Conservation (phyloP, 495 filamentous ascomycete genomes). For the Evernia prunastri region DNA sequence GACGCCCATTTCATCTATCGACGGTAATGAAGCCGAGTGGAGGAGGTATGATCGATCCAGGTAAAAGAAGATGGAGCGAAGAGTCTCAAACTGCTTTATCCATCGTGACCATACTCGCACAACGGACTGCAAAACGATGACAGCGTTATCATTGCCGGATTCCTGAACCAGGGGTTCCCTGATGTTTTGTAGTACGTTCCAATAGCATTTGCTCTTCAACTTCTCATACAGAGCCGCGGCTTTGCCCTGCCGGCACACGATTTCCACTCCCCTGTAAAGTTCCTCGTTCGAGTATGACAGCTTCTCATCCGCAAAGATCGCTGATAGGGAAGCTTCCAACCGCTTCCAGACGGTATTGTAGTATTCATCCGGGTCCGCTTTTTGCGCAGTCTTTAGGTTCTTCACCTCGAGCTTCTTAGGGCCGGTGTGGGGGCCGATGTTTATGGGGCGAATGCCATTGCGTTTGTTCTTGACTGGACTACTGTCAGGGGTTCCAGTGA, state of each 20-base stretch:
- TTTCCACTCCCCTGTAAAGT: slow-evolving; percentile 84
- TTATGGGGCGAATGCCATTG: slow-evolving; percentile 31
- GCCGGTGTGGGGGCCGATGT: slow-evolving; percentile 25
- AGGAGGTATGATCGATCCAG: slow-evolving; percentile 85
- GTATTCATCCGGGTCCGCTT: slow-evolving; percentile 59
- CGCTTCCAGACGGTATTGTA: slow-evolving; percentile 65
- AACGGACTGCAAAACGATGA: slow-evolving; percentile 58
- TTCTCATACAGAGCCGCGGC: slow-evolving; percentile 57
- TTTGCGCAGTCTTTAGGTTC: slow-evolving; percentile 61
- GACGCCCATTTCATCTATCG: slow-evolving; percentile 57
- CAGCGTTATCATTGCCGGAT: slow-evolving; percentile 44
- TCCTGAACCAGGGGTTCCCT: slow-evolving; percentile 46
- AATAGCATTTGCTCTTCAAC: slow-evolving; percentile 56
- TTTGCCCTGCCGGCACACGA: slow-evolving; percentile 70
- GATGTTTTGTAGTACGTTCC: slow-evolving; percentile 52
- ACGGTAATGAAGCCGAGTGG: slow-evolving; percentile 47
- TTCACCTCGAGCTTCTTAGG: slow-evolving; percentile 81
- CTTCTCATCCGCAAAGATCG: slow-evolving; percentile 60
- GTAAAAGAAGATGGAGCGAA: slow-evolving; percentile 86
- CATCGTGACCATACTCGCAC: slow-evolving; percentile 69
- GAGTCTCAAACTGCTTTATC: slow-evolving; percentile 65
- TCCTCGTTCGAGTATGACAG: slow-evolving; percentile 69
- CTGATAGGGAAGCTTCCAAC: slow-evolving; percentile 62
- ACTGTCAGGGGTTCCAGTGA: slow-evolving; percentile 18
- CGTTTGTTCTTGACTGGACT: slow-evolving; percentile 24